phyloP scores from a whole-genome alignment of 257 asterid genomes.

The Plectranthus barbatus region DNA sequence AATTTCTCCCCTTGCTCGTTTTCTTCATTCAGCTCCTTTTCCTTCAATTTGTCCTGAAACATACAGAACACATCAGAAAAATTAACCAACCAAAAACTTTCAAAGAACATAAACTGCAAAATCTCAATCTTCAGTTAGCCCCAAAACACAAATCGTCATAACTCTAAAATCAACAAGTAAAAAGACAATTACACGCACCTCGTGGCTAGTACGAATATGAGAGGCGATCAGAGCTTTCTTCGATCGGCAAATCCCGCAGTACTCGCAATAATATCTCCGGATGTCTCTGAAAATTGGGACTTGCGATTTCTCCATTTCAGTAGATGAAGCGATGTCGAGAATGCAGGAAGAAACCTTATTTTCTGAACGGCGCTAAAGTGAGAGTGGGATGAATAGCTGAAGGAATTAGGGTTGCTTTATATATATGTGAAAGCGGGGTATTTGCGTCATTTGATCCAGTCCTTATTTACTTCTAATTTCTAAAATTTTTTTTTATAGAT shows the following conservation, averaged over 20 bases:
- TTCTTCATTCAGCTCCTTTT: constrained; percentile 19
- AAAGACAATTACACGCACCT: constrained; percentile 24
- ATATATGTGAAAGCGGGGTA: background rate
- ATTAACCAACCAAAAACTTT: background rate
- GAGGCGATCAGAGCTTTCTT: constrained; percentile 66
- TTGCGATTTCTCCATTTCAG: constrained; percentile 21
- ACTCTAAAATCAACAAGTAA: background rate
- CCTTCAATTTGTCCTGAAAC: constrained; percentile 37
- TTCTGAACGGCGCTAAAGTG: constrained; percentile 6
- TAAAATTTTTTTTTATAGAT: no score
- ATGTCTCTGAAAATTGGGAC: constrained; percentile 64
- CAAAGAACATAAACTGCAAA: background rate
- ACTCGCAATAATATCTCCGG: constrained; percentile 69
- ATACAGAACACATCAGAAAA: background rate
- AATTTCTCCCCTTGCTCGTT: constrained; percentile 16
- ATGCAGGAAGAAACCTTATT: background rate
- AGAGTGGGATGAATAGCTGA: background rate
- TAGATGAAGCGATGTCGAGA: background rate
- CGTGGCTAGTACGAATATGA: constrained; percentile 52
- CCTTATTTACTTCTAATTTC: no score
- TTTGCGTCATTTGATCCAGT: background rate
- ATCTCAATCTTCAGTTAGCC: background rate
- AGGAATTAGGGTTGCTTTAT: background rate
- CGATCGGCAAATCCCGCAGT: constrained; percentile 83
- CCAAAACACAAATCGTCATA: background rate